Percentiles rank a stretch among this genome's conserved stretches.
Evolutionary conservation across 2,329 filamentous ascomycete genomes (phyloP).

Genomic region (Macroventuria anomochaeta): DNA sequence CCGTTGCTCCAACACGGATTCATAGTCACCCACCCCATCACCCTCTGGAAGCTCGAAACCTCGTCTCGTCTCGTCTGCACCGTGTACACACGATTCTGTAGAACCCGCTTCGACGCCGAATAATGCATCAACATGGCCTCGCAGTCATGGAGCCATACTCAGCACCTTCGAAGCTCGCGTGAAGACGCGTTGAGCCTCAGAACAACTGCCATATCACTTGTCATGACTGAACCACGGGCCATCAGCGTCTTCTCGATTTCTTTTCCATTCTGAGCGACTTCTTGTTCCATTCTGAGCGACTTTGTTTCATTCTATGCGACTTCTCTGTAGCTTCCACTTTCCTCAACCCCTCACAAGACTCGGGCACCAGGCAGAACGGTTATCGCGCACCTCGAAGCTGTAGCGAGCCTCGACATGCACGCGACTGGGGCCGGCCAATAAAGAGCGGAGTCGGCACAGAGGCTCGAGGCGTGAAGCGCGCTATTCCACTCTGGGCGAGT

Average conservation of each 20-base stretch:
- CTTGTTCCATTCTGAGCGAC: no score
- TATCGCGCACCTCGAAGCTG: background rate
- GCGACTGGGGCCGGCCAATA: conserved; percentile 11
- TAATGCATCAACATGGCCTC: background rate
- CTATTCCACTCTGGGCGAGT: no score
- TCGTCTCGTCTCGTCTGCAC: background rate
- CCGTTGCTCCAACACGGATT: no score
- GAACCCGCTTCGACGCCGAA: background rate
- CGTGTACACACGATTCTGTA: background rate
- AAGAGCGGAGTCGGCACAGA: no score
- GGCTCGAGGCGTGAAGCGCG: background rate
- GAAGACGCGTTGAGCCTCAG: no score
- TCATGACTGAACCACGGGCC: background rate
- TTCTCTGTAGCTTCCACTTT: no score
- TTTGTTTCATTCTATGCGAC: no score
- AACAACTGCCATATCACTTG: background rate
- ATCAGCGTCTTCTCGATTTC: background rate
- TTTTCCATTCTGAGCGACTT: no score
- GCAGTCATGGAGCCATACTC: background rate
- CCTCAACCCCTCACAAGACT: no score
- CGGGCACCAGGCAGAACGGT: no score
- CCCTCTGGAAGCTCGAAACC: background rate
- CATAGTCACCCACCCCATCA: background rate
- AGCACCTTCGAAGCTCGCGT: no score
- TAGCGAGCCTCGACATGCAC: background rate